Conservation (phyloP, 352 stramenopile genomes). For the Pythium scleroteichum region DNA sequence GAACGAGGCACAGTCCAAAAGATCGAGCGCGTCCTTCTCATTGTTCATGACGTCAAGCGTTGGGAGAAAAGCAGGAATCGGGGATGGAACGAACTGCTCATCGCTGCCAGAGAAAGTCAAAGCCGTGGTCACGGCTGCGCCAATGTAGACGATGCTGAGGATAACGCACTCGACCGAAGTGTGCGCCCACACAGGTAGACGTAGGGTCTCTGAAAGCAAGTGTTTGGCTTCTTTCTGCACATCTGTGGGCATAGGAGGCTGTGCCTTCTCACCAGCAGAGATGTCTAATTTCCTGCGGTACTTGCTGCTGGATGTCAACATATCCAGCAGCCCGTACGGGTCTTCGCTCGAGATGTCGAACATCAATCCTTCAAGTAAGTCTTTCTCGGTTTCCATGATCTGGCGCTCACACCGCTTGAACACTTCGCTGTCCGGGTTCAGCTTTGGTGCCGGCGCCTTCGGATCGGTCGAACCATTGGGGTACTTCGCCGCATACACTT, state of each 20-base stretch:
- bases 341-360: constrained; percentile 78
- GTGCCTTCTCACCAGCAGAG: neutral
- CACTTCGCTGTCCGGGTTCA: constrained; percentile 37
- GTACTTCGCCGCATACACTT: constrained; percentile 47
- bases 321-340: constrained; percentile 69
- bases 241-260: constrained; percentile 33
- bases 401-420: constrained; percentile 60
- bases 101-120: constrained; percentile 22
- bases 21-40: constrained; percentile 41
- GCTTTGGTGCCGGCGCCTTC: constrained; percentile 1
- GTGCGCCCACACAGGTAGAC: constrained; percentile 65
- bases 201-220: constrained; percentile 52
- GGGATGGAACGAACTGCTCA: neutral
- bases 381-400: constrained; percentile 55
- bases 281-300: constrained; percentile 17
- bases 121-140: constrained; percentile 46
- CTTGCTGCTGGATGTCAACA: constrained; percentile 51
- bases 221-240: constrained; percentile 73
- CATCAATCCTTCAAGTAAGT: constrained; percentile 71
- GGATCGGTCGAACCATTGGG: neutral
- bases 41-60: constrained; percentile 43
- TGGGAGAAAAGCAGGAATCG: constrained; percentile 51
- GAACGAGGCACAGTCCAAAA: constrained; percentile 58
- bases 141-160: constrained; percentile 70
- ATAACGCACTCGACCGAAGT: constrained; percentile 64